Evolutionary conservation across 2,329 filamentous ascomycete genomes (phyloP).

Genomic region (Domatiomyces globalis): DNA sequence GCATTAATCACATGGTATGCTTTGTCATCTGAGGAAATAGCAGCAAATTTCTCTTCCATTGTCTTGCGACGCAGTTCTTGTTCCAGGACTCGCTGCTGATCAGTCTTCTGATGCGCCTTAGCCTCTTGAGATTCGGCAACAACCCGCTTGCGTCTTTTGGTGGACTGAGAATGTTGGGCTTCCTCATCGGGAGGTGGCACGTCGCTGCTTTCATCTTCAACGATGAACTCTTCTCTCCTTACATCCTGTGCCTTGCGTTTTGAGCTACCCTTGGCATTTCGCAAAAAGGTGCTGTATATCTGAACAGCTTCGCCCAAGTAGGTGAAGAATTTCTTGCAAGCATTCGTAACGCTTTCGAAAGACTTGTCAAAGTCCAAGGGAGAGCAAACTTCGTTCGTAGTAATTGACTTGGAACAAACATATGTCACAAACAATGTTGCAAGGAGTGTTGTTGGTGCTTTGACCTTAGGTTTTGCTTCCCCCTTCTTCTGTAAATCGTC

Average conservation of each 20-base stretch:
- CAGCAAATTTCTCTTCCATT: constrained; percentile 22
- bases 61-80: constrained; percentile 38
- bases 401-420: constrained; percentile 5
- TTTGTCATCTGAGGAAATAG: constrained; percentile 32
- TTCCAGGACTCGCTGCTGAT: constrained; percentile 39
- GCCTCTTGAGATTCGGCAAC: constrained; percentile 37
- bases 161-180: background rate
- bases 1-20: constrained; percentile 26
- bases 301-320: background rate
- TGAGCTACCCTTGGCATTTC: background rate
- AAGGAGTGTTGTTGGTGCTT: constrained; percentile 1
- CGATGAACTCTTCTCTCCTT: constrained; percentile 4
- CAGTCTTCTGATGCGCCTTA: constrained; percentile 41
- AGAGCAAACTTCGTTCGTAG: background rate
- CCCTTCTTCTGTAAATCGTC: background rate
- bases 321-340: background rate
- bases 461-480: background rate
- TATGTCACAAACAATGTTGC: constrained; percentile 7
- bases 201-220: background rate
- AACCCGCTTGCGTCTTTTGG: constrained; percentile 27
- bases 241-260: constrained; percentile 5
- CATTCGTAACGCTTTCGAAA: background rate
- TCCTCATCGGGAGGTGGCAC: background rate
- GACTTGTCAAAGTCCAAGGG: constrained; percentile 3
- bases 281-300: background rate